phyloP scores from a whole-genome alignment of 495 filamentous ascomycete species.

The Aspergillus nidulans region DNA sequence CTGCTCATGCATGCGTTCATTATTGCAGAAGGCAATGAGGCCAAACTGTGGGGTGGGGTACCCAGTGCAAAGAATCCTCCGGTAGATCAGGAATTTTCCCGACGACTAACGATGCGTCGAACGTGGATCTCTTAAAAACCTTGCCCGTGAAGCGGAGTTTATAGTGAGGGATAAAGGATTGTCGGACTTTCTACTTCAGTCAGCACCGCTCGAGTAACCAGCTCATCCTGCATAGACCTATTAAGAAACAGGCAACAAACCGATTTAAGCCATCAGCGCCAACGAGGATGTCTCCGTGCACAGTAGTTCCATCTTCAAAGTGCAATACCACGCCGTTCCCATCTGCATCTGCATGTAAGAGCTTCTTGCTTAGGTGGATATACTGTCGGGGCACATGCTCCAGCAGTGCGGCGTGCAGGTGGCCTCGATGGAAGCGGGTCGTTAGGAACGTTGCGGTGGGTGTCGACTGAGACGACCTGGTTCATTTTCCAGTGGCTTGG shows the following conservation, averaged over 20 bases:
- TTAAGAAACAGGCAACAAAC: slow-evolving; percentile 11
- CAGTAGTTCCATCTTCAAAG: slow-evolving; percentile 30
- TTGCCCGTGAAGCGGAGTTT: slow-evolving; percentile 40
- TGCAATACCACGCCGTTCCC: slow-evolving; percentile 18
- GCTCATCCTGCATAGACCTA: not conserved
- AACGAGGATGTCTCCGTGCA: slow-evolving; percentile 29
- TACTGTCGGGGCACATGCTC: slow-evolving; percentile 33
- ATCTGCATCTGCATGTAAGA: slow-evolving; percentile 13
- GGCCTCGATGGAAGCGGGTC: slow-evolving; percentile 42
- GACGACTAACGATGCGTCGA: slow-evolving; percentile 36
- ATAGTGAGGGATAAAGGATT: slow-evolving; percentile 38
- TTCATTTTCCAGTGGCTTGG: slow-evolving; percentile 40
- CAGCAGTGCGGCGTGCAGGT: slow-evolving; percentile 42
- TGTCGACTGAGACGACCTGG: slow-evolving; percentile 39
- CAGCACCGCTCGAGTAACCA: not conserved
- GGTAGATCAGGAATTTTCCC: slow-evolving; percentile 37
- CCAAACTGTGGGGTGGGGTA: too few relatives aligned
- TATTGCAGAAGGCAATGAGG: too few relatives aligned
- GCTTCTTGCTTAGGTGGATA: slow-evolving; percentile 24
- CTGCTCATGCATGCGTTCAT: too few relatives aligned
- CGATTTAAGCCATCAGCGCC: slow-evolving; percentile 34
- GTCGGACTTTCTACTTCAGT: slow-evolving; percentile 19
- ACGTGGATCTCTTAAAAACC: slow-evolving; percentile 44
- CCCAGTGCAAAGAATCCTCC: slow-evolving; percentile 44
- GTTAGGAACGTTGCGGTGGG: slow-evolving; percentile 33